Conservation (phyloP, 345 rosid species). For the Boechera stricta region DNA sequence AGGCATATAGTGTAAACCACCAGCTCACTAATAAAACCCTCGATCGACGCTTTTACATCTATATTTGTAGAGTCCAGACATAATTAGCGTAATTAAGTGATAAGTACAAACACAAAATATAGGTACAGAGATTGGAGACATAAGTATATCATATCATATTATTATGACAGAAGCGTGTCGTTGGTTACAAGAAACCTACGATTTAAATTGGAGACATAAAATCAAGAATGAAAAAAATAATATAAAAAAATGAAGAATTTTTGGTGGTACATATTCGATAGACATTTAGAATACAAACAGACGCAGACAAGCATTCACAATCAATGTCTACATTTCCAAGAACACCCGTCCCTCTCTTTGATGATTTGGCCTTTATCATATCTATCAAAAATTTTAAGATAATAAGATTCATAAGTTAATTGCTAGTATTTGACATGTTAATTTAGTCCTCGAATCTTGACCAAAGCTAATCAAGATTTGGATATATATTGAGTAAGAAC, state of each 20-base stretch:
- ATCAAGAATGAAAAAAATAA: background rate
- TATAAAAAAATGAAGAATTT: background rate
- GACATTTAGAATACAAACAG: constrained; percentile 43
- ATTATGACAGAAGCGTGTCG: constrained; percentile 28
- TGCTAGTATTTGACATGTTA: constrained; percentile 12
- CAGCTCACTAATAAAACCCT: background rate
- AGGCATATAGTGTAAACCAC: background rate
- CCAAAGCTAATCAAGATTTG: constrained; percentile 25
- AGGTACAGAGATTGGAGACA: constrained; percentile 13
- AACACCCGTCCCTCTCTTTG: constrained; percentile 43
- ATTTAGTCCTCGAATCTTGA: constrained; percentile 14
- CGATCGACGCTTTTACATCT: background rate
- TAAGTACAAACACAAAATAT: constrained; percentile 14
- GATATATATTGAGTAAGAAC: constrained; percentile 6
- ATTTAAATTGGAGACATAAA: constrained; percentile 30
- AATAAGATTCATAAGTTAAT: constrained; percentile 11
- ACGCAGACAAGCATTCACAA: constrained; percentile 44
- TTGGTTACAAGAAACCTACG: constrained; percentile 43
- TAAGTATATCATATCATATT: background rate
- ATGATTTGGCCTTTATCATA: constrained; percentile 31
- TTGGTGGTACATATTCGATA: constrained; percentile 41
- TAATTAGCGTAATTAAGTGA: constrained; percentile 11
- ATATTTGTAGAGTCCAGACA: background rate
- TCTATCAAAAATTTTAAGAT: constrained; percentile 18
- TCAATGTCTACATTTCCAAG: constrained; percentile 43